Conservation (phyloP, 73 alveolate genomes). For the Paramecium biaurelia region DNA sequence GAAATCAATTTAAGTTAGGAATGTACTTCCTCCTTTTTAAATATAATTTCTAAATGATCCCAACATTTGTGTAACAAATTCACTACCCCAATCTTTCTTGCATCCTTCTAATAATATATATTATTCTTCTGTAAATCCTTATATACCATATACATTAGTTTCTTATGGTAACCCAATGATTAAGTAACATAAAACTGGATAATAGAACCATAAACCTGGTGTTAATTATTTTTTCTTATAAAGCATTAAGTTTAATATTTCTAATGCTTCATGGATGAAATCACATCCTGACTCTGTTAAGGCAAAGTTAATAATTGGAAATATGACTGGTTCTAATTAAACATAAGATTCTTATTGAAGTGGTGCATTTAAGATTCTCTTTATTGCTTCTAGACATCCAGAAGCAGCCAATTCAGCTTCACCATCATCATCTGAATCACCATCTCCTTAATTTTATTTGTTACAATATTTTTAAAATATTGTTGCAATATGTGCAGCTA, state of each 20-base stretch:
- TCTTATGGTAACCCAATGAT: constrained; percentile 66
- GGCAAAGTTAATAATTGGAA: constrained; percentile 70
- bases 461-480: constrained; percentile 68
- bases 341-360: constrained; percentile 27
- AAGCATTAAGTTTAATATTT: constrained; percentile 47
- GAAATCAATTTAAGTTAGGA: constrained; percentile 65
- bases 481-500: constrained; percentile 67
- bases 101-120: constrained; percentile 37
- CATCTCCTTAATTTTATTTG: constrained; percentile 78
- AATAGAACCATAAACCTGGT: constrained; percentile 74
- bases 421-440: constrained; percentile 67
- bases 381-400: constrained; percentile 83
- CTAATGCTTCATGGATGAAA: constrained; percentile 71
- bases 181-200: constrained; percentile 59
- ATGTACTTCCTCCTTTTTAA: constrained; percentile 69
- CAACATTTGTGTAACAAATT: constrained; percentile 67
- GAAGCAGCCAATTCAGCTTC: constrained; percentile 73
- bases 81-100: constrained; percentile 74
- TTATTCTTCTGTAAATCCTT: constrained; percentile 52
- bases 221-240: constrained; percentile 33
- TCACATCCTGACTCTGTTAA: constrained; percentile 81
- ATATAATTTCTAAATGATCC: constrained; percentile 75
- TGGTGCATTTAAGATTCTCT: constrained; percentile 73
- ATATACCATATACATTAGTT: constrained; percentile 36
- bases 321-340: constrained; percentile 57